phyloP scores from a whole-genome alignment of 257 asterid species.

The Nicotiana otophora region DNA sequence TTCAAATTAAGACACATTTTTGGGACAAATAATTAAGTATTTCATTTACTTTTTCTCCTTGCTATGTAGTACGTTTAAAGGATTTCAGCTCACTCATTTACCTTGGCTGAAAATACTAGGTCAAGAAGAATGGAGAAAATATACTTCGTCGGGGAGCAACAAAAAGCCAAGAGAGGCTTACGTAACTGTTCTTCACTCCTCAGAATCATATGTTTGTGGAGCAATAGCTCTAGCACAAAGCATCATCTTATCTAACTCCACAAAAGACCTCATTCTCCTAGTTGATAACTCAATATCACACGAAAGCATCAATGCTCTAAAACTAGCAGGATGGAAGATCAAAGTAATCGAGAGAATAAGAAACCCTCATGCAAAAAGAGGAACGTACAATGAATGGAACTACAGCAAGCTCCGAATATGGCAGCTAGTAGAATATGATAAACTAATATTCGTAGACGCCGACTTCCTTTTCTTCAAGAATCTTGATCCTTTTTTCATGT shows the following conservation, averaged over 20 bases:
- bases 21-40: not conserved
- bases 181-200: conserved; percentile 34
- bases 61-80: not conserved
- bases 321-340: conserved; percentile 38
- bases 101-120: conserved; percentile 12
- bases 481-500: conserved; percentile 50
- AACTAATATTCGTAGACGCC: conserved; percentile 56
- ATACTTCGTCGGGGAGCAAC: not conserved
- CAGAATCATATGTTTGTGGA: conserved; percentile 43
- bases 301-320: conserved; percentile 19
- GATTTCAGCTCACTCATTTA: not conserved
- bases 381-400: conserved; percentile 75
- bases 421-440: conserved; percentile 62
- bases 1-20: no score
- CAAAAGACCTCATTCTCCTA: conserved; percentile 36
- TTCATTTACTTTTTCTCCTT: not conserved
- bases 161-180: conserved; percentile 33
- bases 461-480: conserved; percentile 53
- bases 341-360: conserved; percentile 27
- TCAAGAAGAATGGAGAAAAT: conserved; percentile 12
- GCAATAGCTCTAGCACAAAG: conserved; percentile 42
- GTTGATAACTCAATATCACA: conserved; percentile 26
- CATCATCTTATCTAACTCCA: conserved; percentile 25
- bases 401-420: conserved; percentile 83
- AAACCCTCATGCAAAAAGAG: conserved; percentile 29